These are phyloP conservation scores for Sutorius australiensis DNA, from an alignment of 768 basidiomycete species.

Conservation along the genomic window DNA sequence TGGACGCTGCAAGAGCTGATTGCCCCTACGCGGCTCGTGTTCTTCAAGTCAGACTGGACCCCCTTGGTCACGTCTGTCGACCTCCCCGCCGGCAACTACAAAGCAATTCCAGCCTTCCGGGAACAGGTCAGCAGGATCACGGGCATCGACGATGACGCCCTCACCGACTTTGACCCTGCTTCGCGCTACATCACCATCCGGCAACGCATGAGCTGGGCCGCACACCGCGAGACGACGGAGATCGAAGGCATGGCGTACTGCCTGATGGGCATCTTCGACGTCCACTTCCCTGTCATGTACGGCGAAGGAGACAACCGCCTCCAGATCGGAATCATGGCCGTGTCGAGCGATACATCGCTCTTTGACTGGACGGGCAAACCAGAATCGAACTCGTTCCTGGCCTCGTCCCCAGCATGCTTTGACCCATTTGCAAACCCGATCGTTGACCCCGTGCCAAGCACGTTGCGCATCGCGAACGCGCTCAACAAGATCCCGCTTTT, in stretches of 20 bases:
- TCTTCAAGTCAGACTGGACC: constrained; percentile 25
- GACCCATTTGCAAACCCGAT: constrained; percentile 18
- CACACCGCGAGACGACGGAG: constrained; percentile 27
- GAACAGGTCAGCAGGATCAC: constrained; percentile 14
- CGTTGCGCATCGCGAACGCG: constrained; percentile 2
- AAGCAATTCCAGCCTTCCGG: constrained; percentile 11
- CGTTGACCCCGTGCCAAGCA: constrained; percentile 16
- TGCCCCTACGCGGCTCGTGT: constrained; percentile 21
- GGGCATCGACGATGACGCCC: constrained; percentile 14
- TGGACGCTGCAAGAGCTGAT: constrained; percentile 30
- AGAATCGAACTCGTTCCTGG: constrained; percentile 16
- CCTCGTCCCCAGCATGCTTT: constrained; percentile 18
- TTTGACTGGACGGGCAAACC: constrained; percentile 25
- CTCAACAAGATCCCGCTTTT: constrained; percentile 13
- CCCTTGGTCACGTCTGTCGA: constrained; percentile 10
- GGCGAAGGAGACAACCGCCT: constrained; percentile 26
- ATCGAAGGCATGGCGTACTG: constrained; percentile 29
- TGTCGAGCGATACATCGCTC: constrained; percentile 19
- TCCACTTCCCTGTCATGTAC: constrained; percentile 28
- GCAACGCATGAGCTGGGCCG: constrained; percentile 29
- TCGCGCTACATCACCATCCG: constrained; percentile 12
- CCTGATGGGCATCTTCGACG: constrained; percentile 28
- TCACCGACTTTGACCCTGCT: constrained; percentile 18
- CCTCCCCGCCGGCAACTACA: constrained; percentile 19
- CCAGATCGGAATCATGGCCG: constrained; percentile 26